These are phyloP conservation scores for Saitozyma sp. DNA, from an alignment of 768 basidiomycete genomes.

Conservation along the genomic window DNA sequence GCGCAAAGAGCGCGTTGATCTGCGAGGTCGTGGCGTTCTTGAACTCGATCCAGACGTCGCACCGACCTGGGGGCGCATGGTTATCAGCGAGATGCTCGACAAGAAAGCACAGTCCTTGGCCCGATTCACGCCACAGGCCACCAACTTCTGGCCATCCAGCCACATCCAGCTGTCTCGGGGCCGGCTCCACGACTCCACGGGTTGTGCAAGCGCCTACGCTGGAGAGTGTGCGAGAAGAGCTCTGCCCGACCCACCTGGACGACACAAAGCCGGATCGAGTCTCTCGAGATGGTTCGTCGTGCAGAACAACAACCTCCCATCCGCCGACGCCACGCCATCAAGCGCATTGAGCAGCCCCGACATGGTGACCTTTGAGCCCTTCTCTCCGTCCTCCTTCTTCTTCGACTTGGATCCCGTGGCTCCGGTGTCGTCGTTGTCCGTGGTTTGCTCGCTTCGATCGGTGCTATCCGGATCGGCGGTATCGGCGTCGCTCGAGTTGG, in stretches of 20 bases:
- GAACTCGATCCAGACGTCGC: slow-evolving; percentile 89
- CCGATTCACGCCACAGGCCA: background rate
- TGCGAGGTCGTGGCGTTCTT: slow-evolving; percentile 70
- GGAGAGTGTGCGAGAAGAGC: background rate
- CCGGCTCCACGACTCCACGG: no score
- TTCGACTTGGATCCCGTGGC: no score
- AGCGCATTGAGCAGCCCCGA: slow-evolving; percentile 36
- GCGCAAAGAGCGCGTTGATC: slow-evolving; percentile 34
- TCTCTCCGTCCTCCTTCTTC: background rate
- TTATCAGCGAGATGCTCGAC: no score
- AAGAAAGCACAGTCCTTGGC: no score
- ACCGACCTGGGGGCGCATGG: slow-evolving; percentile 53
- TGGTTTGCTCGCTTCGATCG: background rate
- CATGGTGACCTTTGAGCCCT: slow-evolving; percentile 12
- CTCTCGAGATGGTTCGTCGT: slow-evolving; percentile 25
- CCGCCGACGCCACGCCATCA: slow-evolving; percentile 24
- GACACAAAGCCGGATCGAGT: slow-evolving; percentile 22
- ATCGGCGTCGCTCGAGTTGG: background rate
- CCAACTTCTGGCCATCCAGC: background rate
- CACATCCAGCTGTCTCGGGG: no score
- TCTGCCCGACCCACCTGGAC: slow-evolving; percentile 20
- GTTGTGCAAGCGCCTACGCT: no score
- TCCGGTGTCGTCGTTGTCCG: slow-evolving; percentile 3
- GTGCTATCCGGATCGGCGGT: background rate
- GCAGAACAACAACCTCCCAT: slow-evolving; percentile 27